These are phyloP conservation scores for Metschnikowia lachancei DNA, from an alignment of 805 yeast genomes.

Conservation along the genomic window DNA sequence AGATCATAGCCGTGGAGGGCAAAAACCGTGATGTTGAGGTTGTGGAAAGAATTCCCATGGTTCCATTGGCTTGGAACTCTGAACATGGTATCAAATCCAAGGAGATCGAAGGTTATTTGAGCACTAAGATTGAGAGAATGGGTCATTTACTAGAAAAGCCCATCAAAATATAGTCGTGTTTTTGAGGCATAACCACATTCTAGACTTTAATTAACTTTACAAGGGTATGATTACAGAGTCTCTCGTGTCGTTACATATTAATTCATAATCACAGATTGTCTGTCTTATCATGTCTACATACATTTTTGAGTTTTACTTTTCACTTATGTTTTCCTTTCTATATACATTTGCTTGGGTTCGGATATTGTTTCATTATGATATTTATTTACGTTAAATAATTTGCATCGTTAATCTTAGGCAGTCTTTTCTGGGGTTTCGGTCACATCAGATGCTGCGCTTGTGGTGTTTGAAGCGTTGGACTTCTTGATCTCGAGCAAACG, in stretches of 20 bases:
- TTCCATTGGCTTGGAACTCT: slow-evolving; percentile 84
- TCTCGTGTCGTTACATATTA: background rate
- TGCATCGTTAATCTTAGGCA: background rate
- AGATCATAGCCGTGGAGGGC: slow-evolving; percentile 92
- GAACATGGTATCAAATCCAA: slow-evolving; percentile 68
- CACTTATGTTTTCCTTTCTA: too few relatives aligned
- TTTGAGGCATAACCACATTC: background rate
- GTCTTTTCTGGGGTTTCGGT: background rate
- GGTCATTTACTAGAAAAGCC: slow-evolving; percentile 78
- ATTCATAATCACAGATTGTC: background rate
- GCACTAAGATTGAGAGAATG: slow-evolving; percentile 95
- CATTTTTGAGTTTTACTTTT: too few relatives aligned
- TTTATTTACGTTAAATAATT: background rate
- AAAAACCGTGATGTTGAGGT: slow-evolving; percentile 71
- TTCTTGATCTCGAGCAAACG: slow-evolving; percentile 63
- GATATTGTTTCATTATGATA: too few relatives aligned
- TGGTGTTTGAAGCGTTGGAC: slow-evolving; percentile 17
- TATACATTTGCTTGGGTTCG: too few relatives aligned
- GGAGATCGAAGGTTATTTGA: slow-evolving; percentile 89
- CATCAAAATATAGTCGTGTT: slow-evolving; percentile 22
- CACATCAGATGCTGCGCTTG: background rate
- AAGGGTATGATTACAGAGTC: background rate
- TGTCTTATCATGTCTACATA: background rate
- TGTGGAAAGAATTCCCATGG: slow-evolving; percentile 90
- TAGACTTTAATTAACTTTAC: background rate